These are phyloP conservation scores for Nicotiana tabacum DNA, from an alignment of 257 asterid genomes.

Conservation along the genomic window DNA sequence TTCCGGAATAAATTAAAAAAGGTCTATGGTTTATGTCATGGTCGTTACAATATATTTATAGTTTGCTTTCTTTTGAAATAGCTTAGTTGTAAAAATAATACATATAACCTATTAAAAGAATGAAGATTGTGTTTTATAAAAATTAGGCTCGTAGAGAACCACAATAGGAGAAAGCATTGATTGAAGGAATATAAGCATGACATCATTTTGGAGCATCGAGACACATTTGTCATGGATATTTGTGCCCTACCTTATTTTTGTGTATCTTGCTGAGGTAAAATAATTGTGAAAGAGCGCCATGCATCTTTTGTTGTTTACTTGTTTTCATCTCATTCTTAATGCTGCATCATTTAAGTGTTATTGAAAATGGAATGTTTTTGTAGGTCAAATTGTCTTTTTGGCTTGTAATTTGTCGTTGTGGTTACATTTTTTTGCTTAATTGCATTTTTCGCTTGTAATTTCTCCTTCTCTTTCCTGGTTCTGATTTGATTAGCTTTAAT, in stretches of 20 bases:
- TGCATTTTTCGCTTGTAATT: background rate
- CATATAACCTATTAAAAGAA: background rate
- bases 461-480: background rate
- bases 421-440: background rate
- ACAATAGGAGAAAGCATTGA: background rate
- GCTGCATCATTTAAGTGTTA: background rate
- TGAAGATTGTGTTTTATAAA: background rate
- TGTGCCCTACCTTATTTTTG: background rate
- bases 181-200: background rate
- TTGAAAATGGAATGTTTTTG: background rate
- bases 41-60: background rate
- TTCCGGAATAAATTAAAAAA: background rate
- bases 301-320: background rate
- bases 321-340: background rate
- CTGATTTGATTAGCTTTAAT: constrained; percentile 5
- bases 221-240: background rate
- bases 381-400: background rate
- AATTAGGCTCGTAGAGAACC: background rate
- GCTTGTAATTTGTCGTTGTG: background rate
- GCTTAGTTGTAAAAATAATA: background rate
- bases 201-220: background rate
- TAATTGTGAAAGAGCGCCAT: background rate
- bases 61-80: background rate
- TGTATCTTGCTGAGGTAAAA: background rate
- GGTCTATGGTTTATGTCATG: background rate